phyloP scores from a whole-genome alignment of 78 protist species.

The Blattamonas nauphoetae region DNA sequence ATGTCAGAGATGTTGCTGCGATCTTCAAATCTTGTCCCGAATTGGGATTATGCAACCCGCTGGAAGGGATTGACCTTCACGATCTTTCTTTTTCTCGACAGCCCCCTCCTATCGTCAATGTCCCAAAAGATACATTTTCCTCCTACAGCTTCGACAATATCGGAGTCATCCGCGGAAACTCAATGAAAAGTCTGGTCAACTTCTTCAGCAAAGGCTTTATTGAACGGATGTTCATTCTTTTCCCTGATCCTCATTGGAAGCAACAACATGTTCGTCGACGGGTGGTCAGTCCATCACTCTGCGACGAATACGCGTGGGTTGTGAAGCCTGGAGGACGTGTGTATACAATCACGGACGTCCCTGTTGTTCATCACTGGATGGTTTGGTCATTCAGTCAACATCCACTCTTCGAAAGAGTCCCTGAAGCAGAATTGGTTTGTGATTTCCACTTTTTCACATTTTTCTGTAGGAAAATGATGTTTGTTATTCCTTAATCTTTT shows the following conservation, averaged over 20 bases:
- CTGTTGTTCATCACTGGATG: conserved; percentile 79
- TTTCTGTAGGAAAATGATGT: background rate
- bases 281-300: conserved; percentile 54
- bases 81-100: background rate
- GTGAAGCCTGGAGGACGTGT: conserved; percentile 58
- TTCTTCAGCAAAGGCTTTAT: conserved; percentile 70
- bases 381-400: conserved; percentile 39
- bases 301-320: conserved; percentile 74
- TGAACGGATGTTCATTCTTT: conserved; percentile 70
- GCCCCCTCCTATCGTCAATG: background rate
- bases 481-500: background rate
- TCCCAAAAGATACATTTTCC: background rate
- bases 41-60: background rate
- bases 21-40: background rate
- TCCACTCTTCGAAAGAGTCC: conserved; percentile 59
- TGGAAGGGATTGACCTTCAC: background rate
- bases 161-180: conserved; percentile 59
- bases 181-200: conserved; percentile 77
- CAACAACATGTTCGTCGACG: conserved; percentile 68
- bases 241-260: conserved; percentile 93
- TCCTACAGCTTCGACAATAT: conserved; percentile 49
- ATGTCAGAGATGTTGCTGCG: background rate
- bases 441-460: background rate
- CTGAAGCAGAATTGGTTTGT: conserved; percentile 4
- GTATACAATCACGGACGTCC: conserved; percentile 79